Conservation (phyloP, 2,329 filamentous ascomycete species). For the Xylaria sp. region DNA sequence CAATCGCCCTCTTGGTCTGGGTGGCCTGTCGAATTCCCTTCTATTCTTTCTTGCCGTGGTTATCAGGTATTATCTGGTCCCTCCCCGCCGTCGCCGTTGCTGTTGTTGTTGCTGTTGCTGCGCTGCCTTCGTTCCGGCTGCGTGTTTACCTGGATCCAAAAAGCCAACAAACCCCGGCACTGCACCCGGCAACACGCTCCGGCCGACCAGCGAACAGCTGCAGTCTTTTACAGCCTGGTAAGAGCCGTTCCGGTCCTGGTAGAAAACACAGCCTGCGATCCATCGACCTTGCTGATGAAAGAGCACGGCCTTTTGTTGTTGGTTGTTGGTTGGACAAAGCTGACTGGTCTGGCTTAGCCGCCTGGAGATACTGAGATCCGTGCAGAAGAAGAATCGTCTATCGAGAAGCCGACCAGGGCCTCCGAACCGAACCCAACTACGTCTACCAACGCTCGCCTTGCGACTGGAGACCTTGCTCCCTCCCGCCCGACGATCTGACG, state of each 20-base stretch:
- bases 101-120: no score
- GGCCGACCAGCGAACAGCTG: not conserved
- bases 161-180: constrained; percentile 13
- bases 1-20: constrained; percentile 46
- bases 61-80: constrained; percentile 30
- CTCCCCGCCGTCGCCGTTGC: constrained; percentile 23
- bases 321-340: not conserved
- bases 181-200: not conserved
- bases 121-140: constrained; percentile 21
- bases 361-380: constrained; percentile 11
- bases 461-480: constrained; percentile 30
- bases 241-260: not conserved
- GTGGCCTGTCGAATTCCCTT: constrained; percentile 48
- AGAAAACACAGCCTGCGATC: no score
- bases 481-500: constrained; percentile 32
- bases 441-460: constrained; percentile 18
- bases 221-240: constrained; percentile 19
- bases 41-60: constrained; percentile 44
- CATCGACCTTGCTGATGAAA: not conserved
- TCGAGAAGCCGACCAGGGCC: constrained; percentile 9
- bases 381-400: constrained; percentile 18
- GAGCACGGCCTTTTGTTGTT: not conserved
- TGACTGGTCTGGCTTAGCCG: constrained; percentile 21
- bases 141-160: constrained; percentile 16
- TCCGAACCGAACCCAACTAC: constrained; percentile 8